Base-by-base conservation (phyloP, 371 early-diverging fungal species). In the Mucor velutinosus region DNA sequence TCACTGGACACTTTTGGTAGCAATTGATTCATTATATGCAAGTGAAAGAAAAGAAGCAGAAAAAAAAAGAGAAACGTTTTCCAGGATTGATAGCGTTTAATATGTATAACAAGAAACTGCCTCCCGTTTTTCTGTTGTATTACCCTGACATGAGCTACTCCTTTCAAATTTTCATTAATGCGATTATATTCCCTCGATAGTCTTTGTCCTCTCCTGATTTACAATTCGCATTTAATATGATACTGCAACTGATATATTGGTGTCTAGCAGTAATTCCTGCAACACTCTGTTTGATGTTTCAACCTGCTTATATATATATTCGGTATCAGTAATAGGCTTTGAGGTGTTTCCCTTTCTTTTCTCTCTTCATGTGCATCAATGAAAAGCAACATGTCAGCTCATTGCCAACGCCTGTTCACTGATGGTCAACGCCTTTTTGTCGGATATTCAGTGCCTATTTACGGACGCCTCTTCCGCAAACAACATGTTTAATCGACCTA, bases 361-460 rank as follows among this genome's bases (percentile, higher is more conserved):
- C 5, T 3, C 15, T 25, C 43, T n/a, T n/a, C 6, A 11, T 10
- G 21, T 47, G n/a, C 7, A 47, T 21, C 11, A n/a, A 19, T 47
- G 21, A 0, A 21, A 47, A 47, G 0, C n/a, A 19, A 47, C 0
- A 47, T 19, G 47, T 21, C 7, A 2, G 10, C 78, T 37, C 65
- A 72, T 32, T 62, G 65, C 43, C 67, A 72, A 41, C 74, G 74
- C 33, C 37, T 82, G n/a, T 69, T 80, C 19, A 63, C 72, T 49
- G 70, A 71, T 32, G 45, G 23, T 12, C 60, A 59, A 39, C 37
- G 37, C 12, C 12, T 59, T 2, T 2, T 35, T 41, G 6, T n/a
- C 8, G 7, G 32, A 58, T 21, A 37, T 8, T 33, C 58, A 47
- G 21, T 23, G 47, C 3, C 8, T 47, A 0, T 47, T 47, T 4